These are phyloP conservation scores for Exserohilum turcica DNA, from an alignment of 2,329 filamentous ascomycete genomes.

Conservation along the genomic window DNA sequence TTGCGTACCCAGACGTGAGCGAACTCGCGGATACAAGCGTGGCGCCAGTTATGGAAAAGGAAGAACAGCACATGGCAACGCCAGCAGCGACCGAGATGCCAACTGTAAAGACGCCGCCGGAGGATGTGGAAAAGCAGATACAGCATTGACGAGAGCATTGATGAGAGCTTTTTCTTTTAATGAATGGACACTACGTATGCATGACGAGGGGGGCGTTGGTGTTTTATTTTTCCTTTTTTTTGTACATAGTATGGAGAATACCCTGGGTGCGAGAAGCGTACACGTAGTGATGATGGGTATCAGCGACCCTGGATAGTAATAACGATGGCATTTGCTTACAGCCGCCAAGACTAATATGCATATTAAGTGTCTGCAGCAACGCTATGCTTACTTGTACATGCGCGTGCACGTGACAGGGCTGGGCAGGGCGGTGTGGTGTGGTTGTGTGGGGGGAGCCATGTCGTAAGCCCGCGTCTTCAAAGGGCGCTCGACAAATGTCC, in stretches of 20 bases:
- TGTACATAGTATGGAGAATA: background rate
- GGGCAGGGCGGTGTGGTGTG: conserved; percentile 6
- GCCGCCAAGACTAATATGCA: no score
- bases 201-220: background rate
- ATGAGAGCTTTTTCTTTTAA: background rate
- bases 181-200: background rate
- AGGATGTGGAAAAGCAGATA: conserved; percentile 29
- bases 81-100: conserved; percentile 23
- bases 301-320: no score
- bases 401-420: background rate
- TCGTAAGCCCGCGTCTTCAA: conserved; percentile 27
- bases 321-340: no score
- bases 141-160: background rate
- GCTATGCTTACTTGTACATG: no score
- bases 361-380: no score
- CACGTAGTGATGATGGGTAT: no score
- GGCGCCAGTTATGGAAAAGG: conserved; percentile 21
- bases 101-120: conserved; percentile 27
- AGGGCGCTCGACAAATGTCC: conserved; percentile 12
- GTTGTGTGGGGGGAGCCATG: conserved; percentile 4
- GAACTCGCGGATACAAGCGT: conserved; percentile 29
- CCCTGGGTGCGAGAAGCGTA: background rate
- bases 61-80: conserved; percentile 19
- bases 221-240: background rate
- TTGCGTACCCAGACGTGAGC: conserved; percentile 12